Base-by-base conservation (phyloP, 768 basidiomycete species). In the Kondoa malvinella region DNA sequence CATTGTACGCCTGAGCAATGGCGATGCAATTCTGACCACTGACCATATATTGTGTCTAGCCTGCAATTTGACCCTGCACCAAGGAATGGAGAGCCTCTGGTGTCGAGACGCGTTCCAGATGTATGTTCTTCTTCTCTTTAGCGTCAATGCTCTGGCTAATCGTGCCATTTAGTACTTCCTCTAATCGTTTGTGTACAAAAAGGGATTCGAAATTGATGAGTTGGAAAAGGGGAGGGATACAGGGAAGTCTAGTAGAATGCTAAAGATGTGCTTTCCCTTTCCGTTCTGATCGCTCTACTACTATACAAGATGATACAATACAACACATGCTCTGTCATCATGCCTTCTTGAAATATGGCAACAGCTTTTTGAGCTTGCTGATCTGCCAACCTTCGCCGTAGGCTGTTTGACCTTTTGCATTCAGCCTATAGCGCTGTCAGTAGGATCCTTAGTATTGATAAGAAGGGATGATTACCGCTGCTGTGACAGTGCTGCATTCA, bases 31-130 rank as follows among this genome's bases (percentile, higher is more conserved):
- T 64, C 30, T 40, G 30, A 34, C 71, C 66, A 64, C 32, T 57
- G 70, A 34, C 26, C 57, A 33, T 65, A 59, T 27, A 65, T n/a
- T 14, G 16, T 58, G 0, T 34, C 17, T 73, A 97, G 92, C 87
- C 83, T 99, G 79, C 95, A 99, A 85, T 99, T 97, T 79, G 95
- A 99, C 80, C 95, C 95, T 76, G 95, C 95, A 73, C 95, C 95
- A 74, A 83, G 95, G 77, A 92, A 94, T 76, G 95, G 95, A 73
- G 95, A 99, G 78, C 95, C 95, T 62, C 85, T 97, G 69, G 95
- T 99, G 71, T 92, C 92, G 16, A 71, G 76, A 67, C 71, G 76
- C 65, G 74, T 75, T 26, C 74, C 74, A 56, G 74, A 75, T 63
- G 74, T 72, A 26, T 29, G 71, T 58, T 21, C 40, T 26, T 21